Base-by-base conservation (phyloP, 2,329 filamentous ascomycete genomes). In the Emergomyces orientalis region DNA sequence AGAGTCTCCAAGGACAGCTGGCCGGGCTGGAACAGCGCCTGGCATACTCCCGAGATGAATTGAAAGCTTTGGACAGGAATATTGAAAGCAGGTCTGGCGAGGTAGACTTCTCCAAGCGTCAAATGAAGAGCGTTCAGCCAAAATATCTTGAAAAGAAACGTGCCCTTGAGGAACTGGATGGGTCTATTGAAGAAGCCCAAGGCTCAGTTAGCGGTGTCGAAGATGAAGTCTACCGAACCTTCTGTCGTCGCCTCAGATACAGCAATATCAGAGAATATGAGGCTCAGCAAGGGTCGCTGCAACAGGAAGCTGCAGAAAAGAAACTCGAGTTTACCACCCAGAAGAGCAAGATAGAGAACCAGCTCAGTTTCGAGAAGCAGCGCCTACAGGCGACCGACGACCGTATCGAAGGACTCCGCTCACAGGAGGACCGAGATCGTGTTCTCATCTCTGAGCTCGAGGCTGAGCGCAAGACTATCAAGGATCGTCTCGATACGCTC, bases 181-280 rank as follows among this genome's bases (percentile, higher is more conserved):
- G 77, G 55, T 81, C 81, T 32, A 82, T 89, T 13, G 74, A 81
- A 52, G 77, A 80, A 59, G 81, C 83, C 59, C 79, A 84, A 69
- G 78, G 81, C 32, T 85, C 88, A 1, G 89, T 97, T 65, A 84
- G 88, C 52, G 82, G 85, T 62, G 89, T 96, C 22, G 91, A 97
- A 72, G 94, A 99, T 72, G 84, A 91, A 69, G 83, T 99, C 37
- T 99, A 97, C 74, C 82, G 82, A 27, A 81, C 82, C 49, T 99
- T 99, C 78, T 99, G 94, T 78, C 84, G 86, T 69, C 86, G 89
- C 62, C 85, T 97, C 25, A 91, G 92, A 0, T 97, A 96, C 73
- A 82, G 85, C 63, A 88, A 95, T 70, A 95, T 99, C 67, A 89
- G 93, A 63, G 89, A 91, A 63, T 99, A 97, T 71, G 91, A 97